These are phyloP conservation scores for Emergomyces pasteurianus DNA, from an alignment of 2,329 filamentous ascomycete genomes.

Conservation along the genomic window DNA sequence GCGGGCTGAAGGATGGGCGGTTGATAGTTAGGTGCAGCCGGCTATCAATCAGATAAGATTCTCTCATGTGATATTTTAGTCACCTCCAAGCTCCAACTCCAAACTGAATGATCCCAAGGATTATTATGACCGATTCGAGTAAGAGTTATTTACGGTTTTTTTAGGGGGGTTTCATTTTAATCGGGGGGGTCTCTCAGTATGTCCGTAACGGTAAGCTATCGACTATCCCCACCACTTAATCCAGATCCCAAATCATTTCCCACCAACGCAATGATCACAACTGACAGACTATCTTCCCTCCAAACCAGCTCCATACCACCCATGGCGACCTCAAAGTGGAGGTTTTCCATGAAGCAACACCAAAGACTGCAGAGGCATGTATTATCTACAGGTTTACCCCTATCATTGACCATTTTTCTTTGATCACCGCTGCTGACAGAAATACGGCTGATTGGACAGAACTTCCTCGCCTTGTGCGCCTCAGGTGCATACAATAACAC, in stretches of 20 bases:
- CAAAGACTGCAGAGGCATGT: constrained; percentile 73
- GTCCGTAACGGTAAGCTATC: constrained; percentile 9
- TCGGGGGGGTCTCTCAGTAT: not conserved
- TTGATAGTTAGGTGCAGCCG: not conserved
- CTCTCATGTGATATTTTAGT: not conserved
- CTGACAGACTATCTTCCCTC: not conserved
- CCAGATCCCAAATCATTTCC: not conserved
- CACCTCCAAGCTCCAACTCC: not conserved
- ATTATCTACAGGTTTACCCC: not conserved
- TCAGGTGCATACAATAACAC: constrained; percentile 48
- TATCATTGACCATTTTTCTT: not conserved
- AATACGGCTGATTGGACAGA: constrained; percentile 26
- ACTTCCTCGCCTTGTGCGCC: constrained; percentile 56
- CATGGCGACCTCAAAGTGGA: constrained; percentile 89
- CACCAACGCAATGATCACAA: not conserved
- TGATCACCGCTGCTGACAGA: not conserved
- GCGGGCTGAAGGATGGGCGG: no score
- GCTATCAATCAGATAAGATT: not conserved
- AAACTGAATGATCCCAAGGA: not conserved
- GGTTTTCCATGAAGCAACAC: constrained; percentile 88
- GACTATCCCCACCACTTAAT: not conserved
- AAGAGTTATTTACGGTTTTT: not conserved
- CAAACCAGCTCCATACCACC: constrained; percentile 60
- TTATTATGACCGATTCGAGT: not conserved
- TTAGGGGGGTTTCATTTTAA: not conserved